Conservation (phyloP, 495 filamentous ascomycete species). For the Podospora bellae-mahoneyi region DNA sequence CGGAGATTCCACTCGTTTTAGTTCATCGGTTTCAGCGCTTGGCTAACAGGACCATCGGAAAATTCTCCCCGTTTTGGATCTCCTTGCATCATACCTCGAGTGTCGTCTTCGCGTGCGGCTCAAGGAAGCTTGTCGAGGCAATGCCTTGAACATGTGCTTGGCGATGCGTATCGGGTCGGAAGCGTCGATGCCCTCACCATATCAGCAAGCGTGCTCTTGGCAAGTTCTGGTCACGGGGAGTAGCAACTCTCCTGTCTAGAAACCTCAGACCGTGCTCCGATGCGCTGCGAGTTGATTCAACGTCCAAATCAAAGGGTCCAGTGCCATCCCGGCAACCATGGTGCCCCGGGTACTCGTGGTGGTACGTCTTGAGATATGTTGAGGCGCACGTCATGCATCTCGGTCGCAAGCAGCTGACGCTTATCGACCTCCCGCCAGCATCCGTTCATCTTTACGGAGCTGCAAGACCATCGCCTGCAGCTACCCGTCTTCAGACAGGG, state of each 20-base stretch:
- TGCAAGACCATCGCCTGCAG: constrained; percentile 17
- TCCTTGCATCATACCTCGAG: not conserved
- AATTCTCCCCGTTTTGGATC: not conserved
- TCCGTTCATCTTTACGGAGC: constrained; percentile 14
- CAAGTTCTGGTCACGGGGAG: no score
- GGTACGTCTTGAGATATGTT: not conserved
- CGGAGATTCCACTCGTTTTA: not conserved
- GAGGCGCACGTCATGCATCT: constrained; percentile 21
- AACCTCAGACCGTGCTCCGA: not conserved
- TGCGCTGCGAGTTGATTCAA: not conserved
- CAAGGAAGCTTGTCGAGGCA: not conserved
- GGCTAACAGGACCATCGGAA: not conserved
- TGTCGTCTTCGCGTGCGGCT: not conserved
- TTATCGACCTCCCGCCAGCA: constrained; percentile 9
- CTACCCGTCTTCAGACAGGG: constrained; percentile 19
- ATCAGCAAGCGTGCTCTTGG: not conserved
- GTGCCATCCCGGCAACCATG: not conserved
- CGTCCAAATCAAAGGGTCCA: not conserved
- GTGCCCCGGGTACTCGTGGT: not conserved
- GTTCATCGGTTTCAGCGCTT: constrained; percentile 5
- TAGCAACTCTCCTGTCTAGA: not conserved
- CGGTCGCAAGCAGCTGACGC: not conserved
- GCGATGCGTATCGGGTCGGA: not conserved
- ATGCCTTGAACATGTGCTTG: not conserved
- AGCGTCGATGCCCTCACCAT: not conserved